Evolutionary conservation across 164 flowering plant species (phyloP), one percentile per base, ranked within the genome.

Genomic region (Macadamia integrifolia): DNA sequence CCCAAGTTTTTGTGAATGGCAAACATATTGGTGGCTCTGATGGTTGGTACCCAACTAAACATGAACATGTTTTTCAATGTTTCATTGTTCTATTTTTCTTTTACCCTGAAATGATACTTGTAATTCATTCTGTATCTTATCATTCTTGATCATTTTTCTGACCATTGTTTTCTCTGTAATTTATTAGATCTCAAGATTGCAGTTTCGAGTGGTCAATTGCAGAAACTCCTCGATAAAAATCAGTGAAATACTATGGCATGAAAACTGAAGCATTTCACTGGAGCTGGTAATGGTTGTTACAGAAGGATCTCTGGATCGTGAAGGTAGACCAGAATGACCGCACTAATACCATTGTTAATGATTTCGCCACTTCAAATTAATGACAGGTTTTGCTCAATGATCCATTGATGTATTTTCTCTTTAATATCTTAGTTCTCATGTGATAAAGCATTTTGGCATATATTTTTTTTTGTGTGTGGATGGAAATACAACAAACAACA

Each of bases 1-100:
- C 99, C 29, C 99, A 94, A 82, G 85, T 94, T 55, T 94, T 94
- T 79, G 88, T 94, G 71, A 85, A 90, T 76, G 99, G 99, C 18
- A 87, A 92, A 84, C 94, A 90, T 74, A 78, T 94, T 65, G 99
- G 98, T 65, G 99, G 99, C 58, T 90, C 87, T 64, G 98, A 92
- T 82, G 98, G 99, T 92, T 56, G 61, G 81, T 64, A 29, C 63
- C 46, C 29, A 18, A 15, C 64, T 65, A 61, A 58, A 35, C 46
- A 29, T n/a, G 58, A 23, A 23, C 23, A 23, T 23, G 23, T 23
- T 23, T 23, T 32, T 65, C 62, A 13, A 29, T 60, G 1, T 60
- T 12, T 68, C n/a, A 29, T 23, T 61, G 61, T 30, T 52, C 28
- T 56, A 42, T 1, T 23, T 69, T 5, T 42, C 13, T 1, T 23